Evolutionary conservation across 1,139 yeast genomes (phyloP).

Genomic region (Meyerozyma sp.): DNA sequence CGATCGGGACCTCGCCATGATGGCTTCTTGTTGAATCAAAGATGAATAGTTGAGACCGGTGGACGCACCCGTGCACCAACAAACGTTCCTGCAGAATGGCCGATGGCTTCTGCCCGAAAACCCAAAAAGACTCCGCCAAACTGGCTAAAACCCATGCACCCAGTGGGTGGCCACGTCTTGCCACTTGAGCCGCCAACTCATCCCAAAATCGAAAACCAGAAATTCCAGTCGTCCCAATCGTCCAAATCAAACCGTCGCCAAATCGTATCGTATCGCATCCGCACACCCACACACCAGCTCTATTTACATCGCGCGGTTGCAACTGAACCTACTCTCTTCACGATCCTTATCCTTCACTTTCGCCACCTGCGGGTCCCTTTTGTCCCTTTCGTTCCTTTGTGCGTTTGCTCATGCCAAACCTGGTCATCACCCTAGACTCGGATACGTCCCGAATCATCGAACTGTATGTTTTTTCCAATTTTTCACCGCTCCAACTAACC

Average conservation of each 20-base stretch:
- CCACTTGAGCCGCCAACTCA: no score
- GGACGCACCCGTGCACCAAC: background rate
- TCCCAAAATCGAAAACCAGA: no score
- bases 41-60: background rate
- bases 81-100: background rate
- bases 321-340: background rate
- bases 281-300: background rate
- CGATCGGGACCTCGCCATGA: constrained; percentile 16
- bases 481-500: background rate
- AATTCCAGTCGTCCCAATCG: no score
- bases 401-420: constrained; percentile 2
- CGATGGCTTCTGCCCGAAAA: no score
- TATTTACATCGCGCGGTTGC: background rate
- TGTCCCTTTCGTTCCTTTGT: no score
- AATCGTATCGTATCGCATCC: background rate
- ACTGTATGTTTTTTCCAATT: constrained; percentile 7
- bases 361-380: no score
- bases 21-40: background rate
- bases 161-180: no score
- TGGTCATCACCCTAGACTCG: constrained; percentile 1
- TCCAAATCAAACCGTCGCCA: no score
- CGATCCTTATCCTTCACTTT: background rate
- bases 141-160: no score
- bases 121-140: no score
- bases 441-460: constrained; percentile 9